Conservation (phyloP, 768 basidiomycete genomes). For the Vishniacozyma victoriae region DNA sequence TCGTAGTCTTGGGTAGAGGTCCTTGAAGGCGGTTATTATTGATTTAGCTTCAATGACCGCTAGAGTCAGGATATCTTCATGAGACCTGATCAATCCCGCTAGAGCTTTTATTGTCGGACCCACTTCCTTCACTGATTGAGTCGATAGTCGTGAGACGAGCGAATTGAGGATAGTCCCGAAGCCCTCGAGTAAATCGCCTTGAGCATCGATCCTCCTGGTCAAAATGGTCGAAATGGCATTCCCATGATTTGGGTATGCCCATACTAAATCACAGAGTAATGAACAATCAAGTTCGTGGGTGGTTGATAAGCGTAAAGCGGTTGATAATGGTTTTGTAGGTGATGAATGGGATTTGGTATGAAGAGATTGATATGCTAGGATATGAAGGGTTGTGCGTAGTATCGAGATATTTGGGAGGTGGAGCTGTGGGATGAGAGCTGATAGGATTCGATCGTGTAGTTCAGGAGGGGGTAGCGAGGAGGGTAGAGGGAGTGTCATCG, state of each 20-base stretch:
- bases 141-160: not conserved
- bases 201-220: constrained; percentile 35
- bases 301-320: too few relatives aligned
- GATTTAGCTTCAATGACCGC: constrained; percentile 20
- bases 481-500: constrained; percentile 10
- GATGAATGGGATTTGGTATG: too few relatives aligned
- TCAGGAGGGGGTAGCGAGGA: constrained; percentile 7
- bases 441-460: constrained; percentile 12
- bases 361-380: constrained; percentile 7
- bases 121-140: not conserved
- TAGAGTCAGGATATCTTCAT: constrained; percentile 26
- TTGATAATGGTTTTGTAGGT: too few relatives aligned
- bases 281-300: constrained; percentile 10
- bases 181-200: constrained; percentile 5
- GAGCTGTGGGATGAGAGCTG: constrained; percentile 17
- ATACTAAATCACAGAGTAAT: constrained; percentile 13
- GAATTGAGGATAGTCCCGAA: constrained; percentile 1
- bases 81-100: constrained; percentile 15
- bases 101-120: constrained; percentile 12
- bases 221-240: constrained; percentile 14
- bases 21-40: constrained; percentile 18
- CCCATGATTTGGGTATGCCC: constrained; percentile 22
- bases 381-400: constrained; percentile 4
- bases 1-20: not conserved
- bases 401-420: not conserved